Percentiles rank a stretch among this genome's conserved stretches.
Evolutionary conservation across 2,329 filamentous ascomycete species (phyloP).

Genomic region (Verticillium longisporum): DNA sequence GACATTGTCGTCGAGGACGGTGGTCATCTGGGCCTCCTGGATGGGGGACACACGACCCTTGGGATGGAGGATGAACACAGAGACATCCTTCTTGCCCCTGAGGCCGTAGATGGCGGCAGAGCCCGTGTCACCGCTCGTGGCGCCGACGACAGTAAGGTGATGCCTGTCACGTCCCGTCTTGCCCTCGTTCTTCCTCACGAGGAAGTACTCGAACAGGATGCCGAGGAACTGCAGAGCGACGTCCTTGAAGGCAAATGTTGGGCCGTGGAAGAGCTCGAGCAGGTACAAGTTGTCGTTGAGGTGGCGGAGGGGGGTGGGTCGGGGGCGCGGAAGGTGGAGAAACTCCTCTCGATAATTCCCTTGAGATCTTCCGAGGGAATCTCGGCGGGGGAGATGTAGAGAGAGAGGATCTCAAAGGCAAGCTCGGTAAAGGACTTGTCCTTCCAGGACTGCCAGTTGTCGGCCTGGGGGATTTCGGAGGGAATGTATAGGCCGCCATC

Average conservation of each 20-base stretch:
- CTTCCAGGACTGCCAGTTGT: conserved; percentile 67
- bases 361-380: conserved; percentile 76
- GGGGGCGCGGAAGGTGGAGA: conserved; percentile 77
- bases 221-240: conserved; percentile 85
- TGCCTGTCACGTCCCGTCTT: conserved; percentile 63
- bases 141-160: conserved; percentile 79
- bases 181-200: conserved; percentile 64
- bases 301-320: conserved; percentile 77
- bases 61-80: conserved; percentile 89
- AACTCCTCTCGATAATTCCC: conserved; percentile 76
- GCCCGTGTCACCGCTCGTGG: conserved; percentile 83
- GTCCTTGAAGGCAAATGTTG: conserved; percentile 94
- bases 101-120: conserved; percentile 95
- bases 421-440: conserved; percentile 74
- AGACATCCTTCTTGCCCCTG: conserved; percentile 92
- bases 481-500: conserved; percentile 90
- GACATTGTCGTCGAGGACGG: conserved; percentile 81
- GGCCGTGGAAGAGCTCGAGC: conserved; percentile 93
- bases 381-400: conserved; percentile 80
- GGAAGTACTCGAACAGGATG: conserved; percentile 91
- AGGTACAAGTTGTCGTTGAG: conserved; percentile 75
- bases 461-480: conserved; percentile 64
- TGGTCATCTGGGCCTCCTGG: conserved; percentile 97
- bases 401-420: conserved; percentile 75
- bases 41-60: conserved; percentile 86